These are phyloP conservation scores for Salix viminalis DNA, from an alignment of 345 rosid species.

Conservation along the genomic window DNA sequence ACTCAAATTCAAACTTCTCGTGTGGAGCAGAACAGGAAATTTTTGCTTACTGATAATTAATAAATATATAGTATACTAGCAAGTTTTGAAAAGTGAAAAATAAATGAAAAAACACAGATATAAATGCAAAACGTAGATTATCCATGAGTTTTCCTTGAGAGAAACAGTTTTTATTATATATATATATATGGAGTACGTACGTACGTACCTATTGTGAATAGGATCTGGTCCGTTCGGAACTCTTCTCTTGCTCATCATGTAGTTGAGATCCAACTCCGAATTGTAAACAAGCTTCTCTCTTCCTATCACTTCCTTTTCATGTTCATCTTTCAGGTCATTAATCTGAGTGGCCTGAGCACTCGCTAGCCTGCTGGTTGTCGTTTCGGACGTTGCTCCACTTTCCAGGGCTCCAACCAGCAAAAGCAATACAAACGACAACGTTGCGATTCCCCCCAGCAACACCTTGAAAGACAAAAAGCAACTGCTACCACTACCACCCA, in stretches of 20 bases:
- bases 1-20: no score
- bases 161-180: no score
- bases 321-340: conserved; percentile 2
- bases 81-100: neutral
- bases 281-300: conserved; percentile 25
- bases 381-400: conserved; percentile 15
- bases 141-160: neutral
- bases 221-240: conserved; percentile 98
- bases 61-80: neutral
- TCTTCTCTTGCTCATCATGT: conserved; percentile 64
- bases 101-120: neutral
- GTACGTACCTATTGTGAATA: conserved; percentile 81
- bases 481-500: conserved; percentile 11
- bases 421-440: conserved; percentile 32
- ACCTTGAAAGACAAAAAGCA: conserved; percentile 12
- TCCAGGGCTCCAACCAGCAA: conserved; percentile 29
- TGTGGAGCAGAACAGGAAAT: no score
- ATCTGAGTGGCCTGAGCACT: neutral
- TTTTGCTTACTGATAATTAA: neutral
- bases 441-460: conserved; percentile 22
- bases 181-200: neutral
- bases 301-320: conserved; percentile 3
- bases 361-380: conserved; percentile 3
- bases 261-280: conserved; percentile 44
- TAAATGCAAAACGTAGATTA: neutral